These are phyloP conservation scores for Telfairia occidentalis DNA, from an alignment of 331 rosid genomes.

Conservation along the genomic window DNA sequence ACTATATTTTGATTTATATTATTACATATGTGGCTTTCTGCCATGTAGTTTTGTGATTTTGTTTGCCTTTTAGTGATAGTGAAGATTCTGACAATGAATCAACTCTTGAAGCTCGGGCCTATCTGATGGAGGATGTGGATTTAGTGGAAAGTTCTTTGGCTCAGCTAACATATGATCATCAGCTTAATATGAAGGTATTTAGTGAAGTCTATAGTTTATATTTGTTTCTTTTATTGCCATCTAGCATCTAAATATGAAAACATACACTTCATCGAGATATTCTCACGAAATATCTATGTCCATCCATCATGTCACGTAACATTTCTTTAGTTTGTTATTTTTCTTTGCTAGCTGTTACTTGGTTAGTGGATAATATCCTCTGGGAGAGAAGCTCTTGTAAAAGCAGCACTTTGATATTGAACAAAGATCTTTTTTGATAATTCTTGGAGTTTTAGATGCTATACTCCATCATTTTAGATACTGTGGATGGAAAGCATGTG, in stretches of 20 bases:
- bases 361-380: neutral
- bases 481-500: neutral
- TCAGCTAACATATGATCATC: conserved; percentile 54
- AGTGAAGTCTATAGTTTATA: neutral
- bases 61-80: conserved; percentile 35
- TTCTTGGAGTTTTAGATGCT: neutral
- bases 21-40: neutral
- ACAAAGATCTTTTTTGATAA: neutral
- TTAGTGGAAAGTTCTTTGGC: conserved; percentile 53
- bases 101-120: conserved; percentile 33
- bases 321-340: neutral
- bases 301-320: neutral
- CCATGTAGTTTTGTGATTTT: conserved; percentile 15
- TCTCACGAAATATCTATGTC: neutral
- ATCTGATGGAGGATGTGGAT: conserved; percentile 51
- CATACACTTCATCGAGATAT: neutral
- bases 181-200: conserved; percentile 48
- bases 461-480: neutral
- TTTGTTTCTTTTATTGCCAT: neutral
- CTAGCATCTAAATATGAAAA: neutral
- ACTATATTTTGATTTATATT: neutral
- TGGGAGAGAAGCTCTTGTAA: neutral
- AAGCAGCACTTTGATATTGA: neutral
- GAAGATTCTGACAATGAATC: conserved; percentile 40
- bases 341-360: neutral